A percentile compares a stretch with the other conserved stretches of the same genome.
Evolutionary conservation across 2,329 filamentous ascomycete species (phyloP).

Genomic region (Karstenula rhodostoma): DNA sequence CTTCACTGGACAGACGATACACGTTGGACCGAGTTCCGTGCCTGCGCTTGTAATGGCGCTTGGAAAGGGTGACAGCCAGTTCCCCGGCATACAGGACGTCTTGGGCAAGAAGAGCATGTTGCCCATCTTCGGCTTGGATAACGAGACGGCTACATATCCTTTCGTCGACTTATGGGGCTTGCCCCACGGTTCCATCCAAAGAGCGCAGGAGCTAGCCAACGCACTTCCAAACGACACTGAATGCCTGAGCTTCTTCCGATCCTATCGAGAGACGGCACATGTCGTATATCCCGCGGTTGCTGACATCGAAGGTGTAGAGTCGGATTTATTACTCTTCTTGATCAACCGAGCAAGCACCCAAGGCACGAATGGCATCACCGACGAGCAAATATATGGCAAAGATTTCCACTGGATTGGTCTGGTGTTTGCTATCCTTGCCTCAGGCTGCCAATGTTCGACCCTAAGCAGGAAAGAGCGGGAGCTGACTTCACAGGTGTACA

Average conservation of each 20-base stretch:
- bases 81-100: slow-evolving; percentile 64
- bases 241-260: slow-evolving; percentile 65
- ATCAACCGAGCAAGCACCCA: slow-evolving; percentile 58
- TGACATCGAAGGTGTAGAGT: slow-evolving; percentile 63
- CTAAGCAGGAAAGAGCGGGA: slow-evolving; percentile 67
- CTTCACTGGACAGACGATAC: slow-evolving; percentile 66
- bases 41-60: slow-evolving; percentile 66
- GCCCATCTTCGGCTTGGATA: slow-evolving; percentile 69
- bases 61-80: slow-evolving; percentile 54
- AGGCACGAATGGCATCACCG: slow-evolving; percentile 55
- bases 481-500: slow-evolving; percentile 70
- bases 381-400: slow-evolving; percentile 65
- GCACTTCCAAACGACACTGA: slow-evolving; percentile 66
- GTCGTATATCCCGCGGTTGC: slow-evolving; percentile 69
- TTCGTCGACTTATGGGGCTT: slow-evolving; percentile 71
- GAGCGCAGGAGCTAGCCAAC: slow-evolving; percentile 66
- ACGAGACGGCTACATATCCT: slow-evolving; percentile 70
- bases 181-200: slow-evolving; percentile 65
- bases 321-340: slow-evolving; percentile 62
- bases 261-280: slow-evolving; percentile 66
- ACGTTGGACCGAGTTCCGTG: slow-evolving; percentile 68
- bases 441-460: slow-evolving; percentile 67
- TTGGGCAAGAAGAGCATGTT: slow-evolving; percentile 67
- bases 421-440: slow-evolving; percentile 69
- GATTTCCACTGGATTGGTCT: slow-evolving; percentile 66